Base-by-base conservation (phyloP, 208 protist species). In the Leishmania aethiopica region DNA sequence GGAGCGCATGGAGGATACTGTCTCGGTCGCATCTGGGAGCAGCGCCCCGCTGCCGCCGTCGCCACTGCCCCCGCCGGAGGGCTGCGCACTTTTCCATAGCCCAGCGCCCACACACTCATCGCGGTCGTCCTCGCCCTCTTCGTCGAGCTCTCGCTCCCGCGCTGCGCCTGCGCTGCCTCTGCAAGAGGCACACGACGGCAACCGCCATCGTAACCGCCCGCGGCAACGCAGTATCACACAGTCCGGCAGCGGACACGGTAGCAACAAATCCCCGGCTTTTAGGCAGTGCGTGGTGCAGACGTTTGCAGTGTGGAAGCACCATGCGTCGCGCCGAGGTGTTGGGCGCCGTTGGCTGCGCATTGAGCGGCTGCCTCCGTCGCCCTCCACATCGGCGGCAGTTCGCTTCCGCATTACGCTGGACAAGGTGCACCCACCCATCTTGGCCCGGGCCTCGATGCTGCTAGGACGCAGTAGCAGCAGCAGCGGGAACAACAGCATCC, bases 281-380 rank as follows among this genome's bases (percentile, higher is more conserved):
- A 45, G 70, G 40, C 22, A 74, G 28, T 55, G 25, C 2, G 70
- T 55, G 37, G 70, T 53, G 37, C 25, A 55, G 47, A 40, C n/a
- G 7, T 93, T 86, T 72, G 73, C 73, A 78, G 82, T 93, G 7
- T 79, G 85, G 80, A 95, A 95, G 81, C 92, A 95, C 70, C 92
- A 95, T 82, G 76, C 89, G 67, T 93, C 90, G 19, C 88, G 92
- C 62, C 81, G 77, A 32, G 86, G 90, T 32, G 82, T 81, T 2
- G 88, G 90, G 37, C 84, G 80, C 15, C 89, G 92, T 7, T 75
- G 86, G 60, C 85, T 94, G 37, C 74, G 53, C 66, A n/a, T 86
- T 42, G 60, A 60, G 57, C 25, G 42, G 64, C 55, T 19, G 37
- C 5, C 53, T 77, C 40, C 59, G 28, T 45, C 64, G 7, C 28